Evolutionary conservation across 768 basidiomycete species (phyloP).

Genomic region (Pisolithus albus): DNA sequence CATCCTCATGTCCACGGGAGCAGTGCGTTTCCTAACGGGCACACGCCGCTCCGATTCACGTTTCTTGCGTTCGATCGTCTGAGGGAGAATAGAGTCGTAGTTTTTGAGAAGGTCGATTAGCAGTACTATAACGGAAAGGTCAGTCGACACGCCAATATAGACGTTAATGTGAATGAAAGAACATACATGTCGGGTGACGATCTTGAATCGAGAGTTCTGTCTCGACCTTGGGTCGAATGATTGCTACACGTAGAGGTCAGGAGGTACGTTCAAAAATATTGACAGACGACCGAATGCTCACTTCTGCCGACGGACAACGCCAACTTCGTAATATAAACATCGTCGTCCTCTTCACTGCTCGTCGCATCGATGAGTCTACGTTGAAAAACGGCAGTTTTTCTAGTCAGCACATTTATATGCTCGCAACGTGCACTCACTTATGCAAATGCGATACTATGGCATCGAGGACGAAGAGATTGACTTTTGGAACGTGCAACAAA

Average conservation of each 20-base stretch:
- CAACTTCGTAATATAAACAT: constrained; percentile 81
- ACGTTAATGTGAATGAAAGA: background rate
- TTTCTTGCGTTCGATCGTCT: constrained; percentile 78
- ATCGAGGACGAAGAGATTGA: constrained; percentile 78
- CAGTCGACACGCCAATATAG: too few species aligned
- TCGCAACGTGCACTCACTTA: constrained; percentile 37
- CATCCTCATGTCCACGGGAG: constrained; percentile 82
- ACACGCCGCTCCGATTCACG: constrained; percentile 81
- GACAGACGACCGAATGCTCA: constrained; percentile 33
- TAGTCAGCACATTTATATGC: background rate
- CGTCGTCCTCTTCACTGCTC: constrained; percentile 60
- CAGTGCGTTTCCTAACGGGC: constrained; percentile 80
- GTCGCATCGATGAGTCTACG: constrained; percentile 65
- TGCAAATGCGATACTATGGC: constrained; percentile 70
- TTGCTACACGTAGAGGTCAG: constrained; percentile 36
- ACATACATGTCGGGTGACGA: constrained; percentile 68
- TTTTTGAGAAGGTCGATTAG: constrained; percentile 81
- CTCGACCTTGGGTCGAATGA: constrained; percentile 78
- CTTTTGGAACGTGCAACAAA: constrained; percentile 64
- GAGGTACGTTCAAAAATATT: background rate
- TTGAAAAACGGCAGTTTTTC: background rate
- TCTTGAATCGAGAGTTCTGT: constrained; percentile 85
- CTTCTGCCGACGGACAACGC: constrained; percentile 82
- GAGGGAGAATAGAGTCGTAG: constrained; percentile 68
- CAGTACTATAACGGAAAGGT: constrained; percentile 44